phyloP scores from a whole-genome alignment of 768 basidiomycete genomes.

The Tricholoma flavovirens region DNA sequence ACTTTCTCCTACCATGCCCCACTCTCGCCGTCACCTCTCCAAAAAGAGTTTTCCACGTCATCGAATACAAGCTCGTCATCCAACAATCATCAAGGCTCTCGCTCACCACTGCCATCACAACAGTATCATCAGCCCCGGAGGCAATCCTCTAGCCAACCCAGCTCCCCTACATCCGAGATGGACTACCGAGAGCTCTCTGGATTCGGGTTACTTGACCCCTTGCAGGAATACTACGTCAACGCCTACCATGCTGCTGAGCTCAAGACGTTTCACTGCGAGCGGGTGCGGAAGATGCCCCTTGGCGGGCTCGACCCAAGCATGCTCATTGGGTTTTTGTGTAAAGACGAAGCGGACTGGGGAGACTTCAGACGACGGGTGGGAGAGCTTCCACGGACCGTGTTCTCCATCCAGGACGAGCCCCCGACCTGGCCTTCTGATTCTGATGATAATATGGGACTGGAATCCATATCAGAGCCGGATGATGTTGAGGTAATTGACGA shows the following conservation, averaged over 20 bases:
- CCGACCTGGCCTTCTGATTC: conserved; percentile 76
- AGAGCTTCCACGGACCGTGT: conserved; percentile 67
- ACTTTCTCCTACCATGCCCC: conserved; percentile 50
- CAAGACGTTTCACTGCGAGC: conserved; percentile 94
- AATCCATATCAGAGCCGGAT: conserved; percentile 78
- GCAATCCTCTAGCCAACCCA: conserved; percentile 24
- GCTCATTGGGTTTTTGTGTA: conserved; percentile 89
- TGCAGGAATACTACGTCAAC: conserved; percentile 59
- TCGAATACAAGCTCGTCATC: conserved; percentile 21
- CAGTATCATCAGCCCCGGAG: conserved; percentile 11
- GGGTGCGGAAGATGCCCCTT: conserved; percentile 90
- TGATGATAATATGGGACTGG: conserved; percentile 72
- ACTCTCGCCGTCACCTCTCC: conserved; percentile 57
- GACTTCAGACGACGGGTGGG: conserved; percentile 70
- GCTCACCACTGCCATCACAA: conserved; percentile 20
- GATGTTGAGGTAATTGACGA: conserved; percentile 43
- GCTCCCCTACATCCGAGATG: conserved; percentile 24
- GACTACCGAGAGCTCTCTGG: conserved; percentile 14
- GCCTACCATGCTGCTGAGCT: conserved; percentile 74
- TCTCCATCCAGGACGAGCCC: conserved; percentile 83
- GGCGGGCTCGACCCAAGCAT: conserved; percentile 93
- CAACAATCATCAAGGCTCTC: conserved; percentile 8
- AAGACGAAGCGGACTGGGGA: conserved; percentile 78
- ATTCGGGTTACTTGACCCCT: conserved; percentile 29
- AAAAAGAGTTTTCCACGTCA: conserved; percentile 50